Base-by-base conservation (phyloP, 75 land plant genomes). In the Chamaecyparis obtusa region DNA sequence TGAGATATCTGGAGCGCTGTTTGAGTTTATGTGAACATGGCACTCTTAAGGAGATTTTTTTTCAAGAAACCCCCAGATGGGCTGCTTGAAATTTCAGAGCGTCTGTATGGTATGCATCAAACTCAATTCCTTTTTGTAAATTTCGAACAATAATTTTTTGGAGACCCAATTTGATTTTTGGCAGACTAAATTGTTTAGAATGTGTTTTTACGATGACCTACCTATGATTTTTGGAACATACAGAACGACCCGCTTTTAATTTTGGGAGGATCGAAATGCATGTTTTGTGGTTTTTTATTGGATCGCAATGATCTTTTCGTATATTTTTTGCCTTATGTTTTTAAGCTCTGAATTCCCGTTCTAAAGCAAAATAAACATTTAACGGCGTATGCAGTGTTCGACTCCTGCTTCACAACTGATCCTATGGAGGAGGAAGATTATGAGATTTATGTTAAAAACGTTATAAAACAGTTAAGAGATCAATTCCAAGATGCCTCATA, bases 321-420 rank as follows among this genome's bases (percentile, higher is more conserved):
- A 6, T 78, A 87, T 27, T 8, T 82, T 7, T 87, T 30, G 17
- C 37, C 35, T 19, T 55, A 30, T 33, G 16, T 84, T 5, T 51
- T 36, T 16, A 36, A 55, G 37, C 32, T 14, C 37, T 56, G 67
- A 55, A 14, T 54, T 84, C n/a, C 49, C n/a, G 4, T 46, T 51
- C 49, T 27, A 81, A 14, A 24, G 33, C 33, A 74, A 32, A 11
- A n/a, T n/a, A 46, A 9, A 44, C 32, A 44, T 44, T 46, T 81
- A 37, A 46, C 48, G 83, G 49, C 83, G 48, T 77, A 55, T 90
- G 84, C 86, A 95, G 96, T 95, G 39, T 96, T 96, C 54, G 97
- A 96, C 87, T 94, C 94, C 84, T 96, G 99, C 91, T 97, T 96
- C 88, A 88, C 97, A 27, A 97, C 97, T 33, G 96, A 96, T 82